Conservation (phyloP, 2,329 filamentous ascomycete genomes). For the Helicocarpus griseus region DNA sequence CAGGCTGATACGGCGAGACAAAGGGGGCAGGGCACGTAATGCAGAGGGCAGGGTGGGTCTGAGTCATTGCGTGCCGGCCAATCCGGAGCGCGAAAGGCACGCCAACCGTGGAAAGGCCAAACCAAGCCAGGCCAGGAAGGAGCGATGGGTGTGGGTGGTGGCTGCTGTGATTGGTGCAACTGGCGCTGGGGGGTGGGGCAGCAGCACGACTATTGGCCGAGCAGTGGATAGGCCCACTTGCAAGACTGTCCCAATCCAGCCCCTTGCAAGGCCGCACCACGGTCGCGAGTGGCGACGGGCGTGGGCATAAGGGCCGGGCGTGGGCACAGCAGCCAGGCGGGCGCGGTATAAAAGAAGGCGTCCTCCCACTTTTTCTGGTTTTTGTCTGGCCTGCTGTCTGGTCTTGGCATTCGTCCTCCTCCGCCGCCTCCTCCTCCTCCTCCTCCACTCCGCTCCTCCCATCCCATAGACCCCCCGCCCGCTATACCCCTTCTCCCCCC, state of each 20-base stretch:
- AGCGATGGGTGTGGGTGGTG: neutral
- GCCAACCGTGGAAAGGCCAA: constrained; percentile 8
- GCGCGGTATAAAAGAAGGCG: constrained; percentile 14
- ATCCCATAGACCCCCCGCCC: neutral
- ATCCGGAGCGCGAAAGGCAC: constrained; percentile 1
- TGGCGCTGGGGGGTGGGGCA: constrained; percentile 3
- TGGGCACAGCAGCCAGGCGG: constrained; percentile 6
- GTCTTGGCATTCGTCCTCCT: constrained; percentile 12
- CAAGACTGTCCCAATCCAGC: too few relatives aligned
- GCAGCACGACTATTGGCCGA: neutral
- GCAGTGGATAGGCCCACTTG: neutral
- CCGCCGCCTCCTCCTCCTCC: neutral
- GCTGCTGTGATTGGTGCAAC: constrained; percentile 8
- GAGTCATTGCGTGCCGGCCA: neutral
- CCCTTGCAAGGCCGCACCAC: constrained; percentile 1
- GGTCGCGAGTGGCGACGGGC: constrained; percentile 4
- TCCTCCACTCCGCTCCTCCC: neutral
- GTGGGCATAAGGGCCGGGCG: constrained; percentile 8
- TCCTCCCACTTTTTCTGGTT: constrained; percentile 9
- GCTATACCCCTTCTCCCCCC: neutral
- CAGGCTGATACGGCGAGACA: constrained; percentile 3
- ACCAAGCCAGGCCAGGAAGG: neutral
- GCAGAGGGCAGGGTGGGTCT: constrained; percentile 1
- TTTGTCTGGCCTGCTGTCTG: constrained; percentile 8
- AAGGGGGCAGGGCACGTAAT: neutral